These are phyloP conservation scores for Triglochin maritima DNA, from an alignment of 106 monocot genomes.

Conservation along the genomic window DNA sequence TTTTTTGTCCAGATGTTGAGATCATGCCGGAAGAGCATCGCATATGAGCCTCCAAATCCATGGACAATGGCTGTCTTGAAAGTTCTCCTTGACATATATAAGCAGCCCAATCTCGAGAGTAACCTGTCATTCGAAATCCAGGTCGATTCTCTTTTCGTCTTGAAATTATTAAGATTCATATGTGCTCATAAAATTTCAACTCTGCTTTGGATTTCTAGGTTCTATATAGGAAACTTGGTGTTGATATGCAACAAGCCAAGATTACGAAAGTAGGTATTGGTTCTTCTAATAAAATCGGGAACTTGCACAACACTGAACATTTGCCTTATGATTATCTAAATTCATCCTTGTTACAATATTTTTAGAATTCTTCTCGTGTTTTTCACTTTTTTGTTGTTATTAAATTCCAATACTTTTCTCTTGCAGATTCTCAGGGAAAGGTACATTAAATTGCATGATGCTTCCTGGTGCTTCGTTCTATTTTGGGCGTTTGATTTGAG, in stretches of 20 bases:
- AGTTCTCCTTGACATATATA: conserved; percentile 83
- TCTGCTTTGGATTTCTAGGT: conserved; percentile 32
- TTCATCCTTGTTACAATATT: too few relatives aligned
- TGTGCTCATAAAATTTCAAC: not conserved
- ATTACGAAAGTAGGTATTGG: conserved; percentile 87
- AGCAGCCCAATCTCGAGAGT: conserved; percentile 93
- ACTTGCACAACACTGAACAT: conserved; percentile 58
- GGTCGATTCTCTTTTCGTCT: conserved; percentile 25
- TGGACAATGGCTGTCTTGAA: conserved; percentile 99
- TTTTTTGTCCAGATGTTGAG: conserved; percentile 53
- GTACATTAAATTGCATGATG: too few relatives aligned
- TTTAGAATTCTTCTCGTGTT: too few relatives aligned
- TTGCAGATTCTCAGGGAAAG: too few relatives aligned
- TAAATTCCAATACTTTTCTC: too few relatives aligned
- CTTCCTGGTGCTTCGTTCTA: too few relatives aligned
- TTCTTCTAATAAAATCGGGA: conserved; percentile 68
- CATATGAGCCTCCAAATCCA: conserved; percentile 97
- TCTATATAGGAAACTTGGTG: conserved; percentile 81
- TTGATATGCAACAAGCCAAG: conserved; percentile 87
- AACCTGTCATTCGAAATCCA: conserved; percentile 98
- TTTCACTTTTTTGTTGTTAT: too few relatives aligned
- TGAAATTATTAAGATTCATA: not conserved
- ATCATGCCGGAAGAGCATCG: conserved; percentile 82
- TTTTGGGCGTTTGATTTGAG: too few relatives aligned
- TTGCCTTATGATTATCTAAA: conserved; percentile 26